These are phyloP conservation scores for Megacollybia marginata DNA, from an alignment of 768 basidiomycete species.

Conservation along the genomic window DNA sequence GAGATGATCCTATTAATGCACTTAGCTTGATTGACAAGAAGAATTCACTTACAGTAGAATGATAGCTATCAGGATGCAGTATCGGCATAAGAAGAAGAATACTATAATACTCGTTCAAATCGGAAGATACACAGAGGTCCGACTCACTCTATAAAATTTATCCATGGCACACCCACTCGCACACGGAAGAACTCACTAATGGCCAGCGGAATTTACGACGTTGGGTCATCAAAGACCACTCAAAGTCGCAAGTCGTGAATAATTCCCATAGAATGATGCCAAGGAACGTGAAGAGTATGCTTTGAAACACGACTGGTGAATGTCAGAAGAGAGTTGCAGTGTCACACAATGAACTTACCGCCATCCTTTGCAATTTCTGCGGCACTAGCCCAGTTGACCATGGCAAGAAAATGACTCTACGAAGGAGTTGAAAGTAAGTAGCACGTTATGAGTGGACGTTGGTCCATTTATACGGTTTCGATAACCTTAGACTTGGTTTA, in stretches of 20 bases:
- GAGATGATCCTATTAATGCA: slow-evolving; percentile 44
- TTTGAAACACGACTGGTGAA: slow-evolving; percentile 44
- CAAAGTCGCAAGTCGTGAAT: slow-evolving; percentile 55
- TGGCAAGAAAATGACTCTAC: slow-evolving; percentile 9
- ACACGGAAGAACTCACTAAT: slow-evolving; percentile 38
- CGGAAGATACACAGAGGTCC: no score
- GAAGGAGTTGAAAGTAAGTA: no score
- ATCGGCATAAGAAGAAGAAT: slow-evolving; percentile 65
- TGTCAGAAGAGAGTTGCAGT: not conserved
- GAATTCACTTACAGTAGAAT: slow-evolving; percentile 46
- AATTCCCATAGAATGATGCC: slow-evolving; percentile 68
- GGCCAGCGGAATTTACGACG: slow-evolving; percentile 62
- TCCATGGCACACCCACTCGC: not conserved
- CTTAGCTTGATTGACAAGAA: not conserved
- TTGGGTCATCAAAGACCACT: slow-evolving; percentile 55
- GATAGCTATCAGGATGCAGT: slow-evolving; percentile 62
- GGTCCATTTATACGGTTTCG: no score
- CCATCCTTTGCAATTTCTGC: slow-evolving; percentile 35
- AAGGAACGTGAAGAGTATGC: slow-evolving; percentile 55
- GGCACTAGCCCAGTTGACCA: slow-evolving; percentile 47
- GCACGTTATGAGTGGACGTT: no score
- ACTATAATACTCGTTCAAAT: slow-evolving; percentile 19
- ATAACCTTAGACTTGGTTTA: no score
- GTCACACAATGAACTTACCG: slow-evolving; percentile 21
- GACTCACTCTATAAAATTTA: slow-evolving; percentile 13